Percentiles rank a stretch among this genome's conserved stretches.
These are phyloP conservation scores for Heimioporus sp. DNA, from an alignment of 768 basidiomycete species.

Conservation along the genomic window DNA sequence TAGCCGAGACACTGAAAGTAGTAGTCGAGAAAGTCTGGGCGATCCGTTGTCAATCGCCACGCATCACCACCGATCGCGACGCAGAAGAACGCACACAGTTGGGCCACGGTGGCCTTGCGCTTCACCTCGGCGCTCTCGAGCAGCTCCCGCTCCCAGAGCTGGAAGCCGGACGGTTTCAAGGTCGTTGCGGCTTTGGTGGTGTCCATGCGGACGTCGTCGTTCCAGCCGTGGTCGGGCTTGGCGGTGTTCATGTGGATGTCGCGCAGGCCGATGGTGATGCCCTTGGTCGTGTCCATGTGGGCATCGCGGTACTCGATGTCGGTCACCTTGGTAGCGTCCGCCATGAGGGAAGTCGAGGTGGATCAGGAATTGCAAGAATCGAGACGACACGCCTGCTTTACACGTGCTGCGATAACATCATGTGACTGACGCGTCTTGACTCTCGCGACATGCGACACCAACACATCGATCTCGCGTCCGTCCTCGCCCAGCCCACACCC, in stretches of 20 bases:
- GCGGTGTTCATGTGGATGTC: conserved; percentile 68
- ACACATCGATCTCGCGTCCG: conserved; percentile 58
- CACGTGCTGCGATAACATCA: conserved; percentile 23
- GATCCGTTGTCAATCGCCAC: conserved; percentile 8
- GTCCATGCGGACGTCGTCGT: conserved; percentile 66
- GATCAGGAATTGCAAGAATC: not conserved
- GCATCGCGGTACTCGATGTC: conserved; percentile 49
- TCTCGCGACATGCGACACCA: conserved; percentile 28
- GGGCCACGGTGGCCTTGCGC: conserved; percentile 95
- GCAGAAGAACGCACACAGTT: conserved; percentile 78
- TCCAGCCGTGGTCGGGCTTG: conserved; percentile 43
- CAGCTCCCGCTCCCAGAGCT: conserved; percentile 85
- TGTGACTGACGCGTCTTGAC: not conserved
- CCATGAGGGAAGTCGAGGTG: conserved; percentile 5
- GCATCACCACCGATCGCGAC: conserved; percentile 7
- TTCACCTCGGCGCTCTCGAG: conserved; percentile 84
- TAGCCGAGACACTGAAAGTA: conserved; percentile 96
- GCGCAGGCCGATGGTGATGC: conserved; percentile 42
- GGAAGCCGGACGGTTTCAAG: conserved; percentile 48
- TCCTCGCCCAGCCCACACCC: conserved; percentile 55
- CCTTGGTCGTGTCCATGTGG: conserved; percentile 80
- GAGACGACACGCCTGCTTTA: conserved; percentile 4
- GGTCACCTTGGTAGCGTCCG: conserved; percentile 4
- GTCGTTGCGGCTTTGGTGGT: conserved; percentile 42
- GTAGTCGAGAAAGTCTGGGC: conserved; percentile 91